A percentile compares a stretch with the other conserved stretches of the same genome.
These are phyloP conservation scores for Saturnispora dispora DNA, from an alignment of 805 yeast genomes.

Conservation along the genomic window DNA sequence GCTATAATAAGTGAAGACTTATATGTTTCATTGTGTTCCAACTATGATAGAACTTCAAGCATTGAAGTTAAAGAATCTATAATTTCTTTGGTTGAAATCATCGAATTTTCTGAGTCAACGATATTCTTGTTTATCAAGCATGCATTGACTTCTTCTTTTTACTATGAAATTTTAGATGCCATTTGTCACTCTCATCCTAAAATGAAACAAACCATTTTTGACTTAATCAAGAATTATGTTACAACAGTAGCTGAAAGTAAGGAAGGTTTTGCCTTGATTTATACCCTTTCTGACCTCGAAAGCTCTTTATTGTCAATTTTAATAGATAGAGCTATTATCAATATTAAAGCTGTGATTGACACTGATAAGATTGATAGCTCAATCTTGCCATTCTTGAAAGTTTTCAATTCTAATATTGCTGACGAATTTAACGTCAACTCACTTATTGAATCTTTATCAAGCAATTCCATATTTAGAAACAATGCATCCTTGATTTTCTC, in stretches of 20 bases:
- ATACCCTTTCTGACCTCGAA: neutral
- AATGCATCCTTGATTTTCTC: slow-evolving; percentile 25
- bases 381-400: slow-evolving; percentile 10
- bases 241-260: neutral
- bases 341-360: slow-evolving; percentile 8
- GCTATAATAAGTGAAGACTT: neutral
- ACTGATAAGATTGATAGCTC: neutral
- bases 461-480: slow-evolving; percentile 23
- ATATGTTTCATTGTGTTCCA: neutral
- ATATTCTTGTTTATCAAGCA: neutral
- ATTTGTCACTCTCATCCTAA: neutral
- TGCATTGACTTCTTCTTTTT: neutral
- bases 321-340: slow-evolving; percentile 4
- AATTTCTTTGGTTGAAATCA: neutral
- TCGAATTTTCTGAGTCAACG: slow-evolving; percentile 2
- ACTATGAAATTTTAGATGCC: slow-evolving; percentile 5
- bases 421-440: neutral
- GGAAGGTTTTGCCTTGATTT: slow-evolving; percentile 8
- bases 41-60: neutral
- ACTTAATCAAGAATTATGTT: neutral
- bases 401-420: neutral
- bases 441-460: neutral
- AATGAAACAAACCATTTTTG: neutral
- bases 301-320: neutral
- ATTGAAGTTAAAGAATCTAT: neutral